A percentile compares a stretch with the other conserved stretches of the same genome.
These are phyloP conservation scores for Moricandia arvensis DNA, from an alignment of 345 rosid species.

Conservation along the genomic window DNA sequence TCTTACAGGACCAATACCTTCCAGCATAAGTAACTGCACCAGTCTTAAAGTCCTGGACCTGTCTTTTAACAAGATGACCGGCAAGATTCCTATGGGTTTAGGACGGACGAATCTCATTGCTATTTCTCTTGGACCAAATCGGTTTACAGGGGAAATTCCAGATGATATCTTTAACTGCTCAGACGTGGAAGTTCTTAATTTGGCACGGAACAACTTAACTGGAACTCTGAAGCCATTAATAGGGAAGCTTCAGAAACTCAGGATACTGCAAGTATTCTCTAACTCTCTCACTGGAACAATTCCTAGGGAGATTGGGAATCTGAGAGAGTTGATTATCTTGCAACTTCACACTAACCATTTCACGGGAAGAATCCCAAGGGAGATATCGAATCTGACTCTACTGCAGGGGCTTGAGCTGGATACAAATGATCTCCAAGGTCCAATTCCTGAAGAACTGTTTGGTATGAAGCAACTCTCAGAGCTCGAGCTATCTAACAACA, in stretches of 20 bases:
- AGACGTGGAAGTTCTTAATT: slow-evolving; percentile 34
- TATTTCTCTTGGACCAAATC: slow-evolving; percentile 42
- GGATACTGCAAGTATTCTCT: slow-evolving; percentile 27
- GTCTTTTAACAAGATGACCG: slow-evolving; percentile 43
- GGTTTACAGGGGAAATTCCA: slow-evolving; percentile 67
- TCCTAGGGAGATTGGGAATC: background rate
- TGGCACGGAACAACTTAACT: slow-evolving; percentile 51
- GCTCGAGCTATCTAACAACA: background rate
- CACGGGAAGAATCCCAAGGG: background rate
- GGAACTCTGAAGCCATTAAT: slow-evolving; percentile 59
- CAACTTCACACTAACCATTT: background rate
- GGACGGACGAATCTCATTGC: slow-evolving; percentile 57
- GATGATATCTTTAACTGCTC: slow-evolving; percentile 75
- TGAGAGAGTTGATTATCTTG: background rate
- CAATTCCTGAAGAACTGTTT: background rate
- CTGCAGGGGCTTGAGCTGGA: background rate
- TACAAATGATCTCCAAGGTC: background rate
- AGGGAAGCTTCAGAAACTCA: slow-evolving; percentile 57
- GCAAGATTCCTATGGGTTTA: slow-evolving; percentile 61
- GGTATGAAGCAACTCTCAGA: background rate
- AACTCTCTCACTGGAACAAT: slow-evolving; percentile 56
- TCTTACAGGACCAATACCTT: slow-evolving; percentile 74
- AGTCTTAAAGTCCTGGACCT: slow-evolving; percentile 43
- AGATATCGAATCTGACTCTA: background rate
- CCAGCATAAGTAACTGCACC: slow-evolving; percentile 68